Conservation (phyloP, 2,329 filamentous ascomycete species). For the Pseudogymnoascus sp. region DNA sequence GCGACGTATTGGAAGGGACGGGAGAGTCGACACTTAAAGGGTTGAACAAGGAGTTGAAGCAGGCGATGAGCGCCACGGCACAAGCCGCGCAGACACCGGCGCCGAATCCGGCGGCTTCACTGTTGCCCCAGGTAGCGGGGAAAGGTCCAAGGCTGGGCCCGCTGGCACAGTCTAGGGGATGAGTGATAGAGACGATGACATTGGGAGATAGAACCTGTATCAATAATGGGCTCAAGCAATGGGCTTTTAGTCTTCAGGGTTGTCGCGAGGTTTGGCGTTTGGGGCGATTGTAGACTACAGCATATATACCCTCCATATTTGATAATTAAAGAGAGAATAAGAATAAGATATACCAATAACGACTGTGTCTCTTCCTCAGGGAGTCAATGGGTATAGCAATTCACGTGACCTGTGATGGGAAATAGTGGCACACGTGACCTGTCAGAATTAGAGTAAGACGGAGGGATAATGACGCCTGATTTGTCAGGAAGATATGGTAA, state of each 20-base stretch:
- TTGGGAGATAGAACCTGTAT: background rate
- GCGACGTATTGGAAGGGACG: background rate
- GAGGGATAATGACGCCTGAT: conserved; percentile 3
- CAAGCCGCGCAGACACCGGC: background rate
- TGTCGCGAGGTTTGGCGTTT: background rate
- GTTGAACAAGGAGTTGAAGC: background rate
- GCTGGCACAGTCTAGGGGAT: background rate
- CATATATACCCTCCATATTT: background rate
- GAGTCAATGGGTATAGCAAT: background rate
- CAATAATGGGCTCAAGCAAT: background rate
- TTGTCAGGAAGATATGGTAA: conserved; percentile 3
- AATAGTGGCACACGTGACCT: background rate
- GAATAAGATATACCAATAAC: background rate
- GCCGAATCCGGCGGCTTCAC: background rate
- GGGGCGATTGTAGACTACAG: background rate
- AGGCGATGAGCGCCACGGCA: background rate
- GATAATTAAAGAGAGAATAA: background rate
- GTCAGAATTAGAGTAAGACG: background rate
- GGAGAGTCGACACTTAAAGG: background rate
- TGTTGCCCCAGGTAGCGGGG: background rate
- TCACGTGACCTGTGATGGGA: background rate
- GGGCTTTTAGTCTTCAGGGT: background rate
- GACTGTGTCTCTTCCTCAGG: background rate
- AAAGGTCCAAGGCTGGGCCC: background rate
- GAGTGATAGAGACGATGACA: background rate